These are phyloP conservation scores for Fusarium sp. DNA, from an alignment of 2,329 filamentous ascomycete genomes.

Conservation along the genomic window DNA sequence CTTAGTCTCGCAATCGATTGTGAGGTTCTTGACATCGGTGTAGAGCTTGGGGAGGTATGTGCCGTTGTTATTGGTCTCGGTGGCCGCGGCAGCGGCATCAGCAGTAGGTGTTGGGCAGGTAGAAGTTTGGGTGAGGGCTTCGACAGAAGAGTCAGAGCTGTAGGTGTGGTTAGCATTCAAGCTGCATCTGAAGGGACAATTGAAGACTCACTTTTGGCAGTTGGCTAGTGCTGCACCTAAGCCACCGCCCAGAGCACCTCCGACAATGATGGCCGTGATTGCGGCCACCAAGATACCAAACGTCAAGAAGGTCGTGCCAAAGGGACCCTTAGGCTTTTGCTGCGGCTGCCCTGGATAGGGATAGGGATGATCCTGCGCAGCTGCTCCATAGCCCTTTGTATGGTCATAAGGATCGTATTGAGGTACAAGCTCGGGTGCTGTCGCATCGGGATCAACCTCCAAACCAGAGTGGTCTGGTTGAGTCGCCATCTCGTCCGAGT, in stretches of 20 bases:
- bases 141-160: not conserved
- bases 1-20: not conserved
- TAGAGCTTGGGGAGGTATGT: not conserved
- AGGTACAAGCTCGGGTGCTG: not conserved
- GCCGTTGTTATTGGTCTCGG: not conserved
- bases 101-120: not conserved
- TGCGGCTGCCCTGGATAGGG: not conserved
- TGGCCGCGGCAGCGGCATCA: not conserved
- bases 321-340: not conserved
- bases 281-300: slow-evolving; percentile 8
- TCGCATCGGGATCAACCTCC: not conserved
- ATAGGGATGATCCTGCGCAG: not conserved
- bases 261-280: slow-evolving; percentile 4
- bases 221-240: slow-evolving; percentile 19
- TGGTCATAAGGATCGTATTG: not conserved
- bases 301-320: slow-evolving; percentile 1
- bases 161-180: not conserved
- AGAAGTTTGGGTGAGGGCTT: not conserved
- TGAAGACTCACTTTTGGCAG: slow-evolving; percentile 11
- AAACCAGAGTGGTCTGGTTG: not conserved
- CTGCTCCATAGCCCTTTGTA: not conserved
- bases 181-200: not conserved
- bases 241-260: slow-evolving; percentile 20
- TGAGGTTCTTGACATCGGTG: not conserved
- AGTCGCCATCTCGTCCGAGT: not conserved